These are phyloP conservation scores for Brettanomyces naardenensis DNA, from an alignment of 805 yeast genomes.

Conservation along the genomic window DNA sequence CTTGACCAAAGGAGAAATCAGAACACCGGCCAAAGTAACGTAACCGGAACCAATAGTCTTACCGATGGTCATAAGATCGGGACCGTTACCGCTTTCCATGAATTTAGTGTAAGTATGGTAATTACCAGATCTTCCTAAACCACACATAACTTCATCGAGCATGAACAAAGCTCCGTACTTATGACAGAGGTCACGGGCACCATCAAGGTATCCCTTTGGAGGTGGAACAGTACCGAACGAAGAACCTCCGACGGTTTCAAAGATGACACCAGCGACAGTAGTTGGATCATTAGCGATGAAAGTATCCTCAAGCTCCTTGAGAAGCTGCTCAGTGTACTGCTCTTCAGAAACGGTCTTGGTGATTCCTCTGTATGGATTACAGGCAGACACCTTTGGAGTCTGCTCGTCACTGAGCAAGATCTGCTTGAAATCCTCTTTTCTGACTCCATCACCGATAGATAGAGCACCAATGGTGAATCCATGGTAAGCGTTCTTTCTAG, in stretches of 20 bases:
- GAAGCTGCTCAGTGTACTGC: conserved; percentile 28
- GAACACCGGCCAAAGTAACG: conserved; percentile 41
- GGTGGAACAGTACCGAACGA: conserved; percentile 37
- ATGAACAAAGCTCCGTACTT: conserved; percentile 93
- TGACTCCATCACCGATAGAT: conserved; percentile 31
- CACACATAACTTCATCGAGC: conserved; percentile 81
- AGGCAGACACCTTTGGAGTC: conserved; percentile 23
- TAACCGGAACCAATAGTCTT: conserved; percentile 45
- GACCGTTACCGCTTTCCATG: conserved; percentile 31
- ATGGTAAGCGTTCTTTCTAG: conserved; percentile 39
- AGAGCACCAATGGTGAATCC: conserved; percentile 42
- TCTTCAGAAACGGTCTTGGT: conserved; percentile 22
- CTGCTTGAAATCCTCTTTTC: conserved; percentile 27
- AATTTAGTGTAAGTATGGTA: conserved; percentile 38
- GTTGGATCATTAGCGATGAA: conserved; percentile 34
- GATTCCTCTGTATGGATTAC: conserved; percentile 16
- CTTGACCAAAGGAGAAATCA: conserved; percentile 34
- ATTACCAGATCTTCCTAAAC: conserved; percentile 45
- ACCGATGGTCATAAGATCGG: conserved; percentile 44
- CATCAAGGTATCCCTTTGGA: conserved; percentile 37
- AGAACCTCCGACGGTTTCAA: conserved; percentile 40
- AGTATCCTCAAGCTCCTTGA: conserved; percentile 31
- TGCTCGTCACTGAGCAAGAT: conserved; percentile 16
- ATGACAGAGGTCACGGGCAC: conserved; percentile 56
- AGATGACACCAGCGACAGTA: conserved; percentile 33